Base-by-base conservation (phyloP, 2,329 filamentous ascomycete species). In the Pseudogymnoascus sp. region DNA sequence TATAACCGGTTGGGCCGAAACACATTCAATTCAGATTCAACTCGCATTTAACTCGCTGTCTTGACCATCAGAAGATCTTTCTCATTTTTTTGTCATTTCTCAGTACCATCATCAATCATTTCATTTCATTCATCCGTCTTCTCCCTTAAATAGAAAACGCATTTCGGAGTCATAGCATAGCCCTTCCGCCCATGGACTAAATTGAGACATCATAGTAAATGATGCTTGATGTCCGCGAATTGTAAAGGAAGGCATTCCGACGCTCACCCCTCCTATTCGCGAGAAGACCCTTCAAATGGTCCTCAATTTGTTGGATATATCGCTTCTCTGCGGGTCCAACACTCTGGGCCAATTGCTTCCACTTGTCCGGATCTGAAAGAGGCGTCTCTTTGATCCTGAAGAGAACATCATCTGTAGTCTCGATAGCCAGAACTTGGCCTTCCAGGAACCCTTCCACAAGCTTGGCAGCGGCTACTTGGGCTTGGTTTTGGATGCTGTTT, bases 161-260 rank as follows among this genome's bases (percentile, higher is more conserved):
- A 18, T 12, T 56, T 5, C 9, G 28, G 36, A 56, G 34, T 53
- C 16, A 56, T 56, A 56, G 28, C 28, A 21, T 21, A 56, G 9
- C 28, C 49, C 28, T 34, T 34, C 25, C n/a, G 9, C 34, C 70
- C 65, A 14, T 49, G n/a, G 53, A 37, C 46, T 63, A 73, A 28
- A 69, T 69, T 21, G 78, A 79, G 46, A 97, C 76, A 75, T 96
- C 92, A 75, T 96, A 96, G 72, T 93, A 91, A 60, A 96, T 82
- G 73, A 90, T 93, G 64, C 83, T 88, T 0, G 89, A 90, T 8
- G 91, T 96, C 65, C 92, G 82, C 70, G 96, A 96, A 71, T 96
- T 96, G 76, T 96, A 96, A 61, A 97, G 84, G 76, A 96, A 96
- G 9, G 90, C 89, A 73, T 93, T 90, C 56, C 84, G 82, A 23